phyloP scores from a whole-genome alignment of 23 red algal genomes.

The Gracilaria domingensis region DNA sequence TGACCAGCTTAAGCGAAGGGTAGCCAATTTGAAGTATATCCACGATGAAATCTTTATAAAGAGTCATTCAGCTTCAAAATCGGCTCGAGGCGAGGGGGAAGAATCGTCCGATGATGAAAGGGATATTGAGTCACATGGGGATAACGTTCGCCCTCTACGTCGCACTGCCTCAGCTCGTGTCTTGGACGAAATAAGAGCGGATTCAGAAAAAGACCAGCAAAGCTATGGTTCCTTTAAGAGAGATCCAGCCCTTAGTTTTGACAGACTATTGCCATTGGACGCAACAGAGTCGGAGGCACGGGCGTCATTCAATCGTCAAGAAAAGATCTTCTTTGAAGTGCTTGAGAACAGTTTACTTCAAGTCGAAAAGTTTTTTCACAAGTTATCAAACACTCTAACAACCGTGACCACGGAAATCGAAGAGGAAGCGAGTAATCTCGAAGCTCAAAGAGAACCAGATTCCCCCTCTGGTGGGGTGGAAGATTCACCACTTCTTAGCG shows the following conservation, averaged over 20 bases:
- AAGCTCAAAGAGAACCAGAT: neutral
- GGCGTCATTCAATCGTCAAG: conserved; percentile 32
- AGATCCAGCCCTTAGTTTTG: neutral
- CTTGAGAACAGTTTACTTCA: conserved; percentile 21
- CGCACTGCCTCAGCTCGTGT: conserved; percentile 28
- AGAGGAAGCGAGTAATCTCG: neutral
- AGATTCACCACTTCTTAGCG: neutral
- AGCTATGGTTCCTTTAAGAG: neutral
- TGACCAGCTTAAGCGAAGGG: conserved; percentile 58
- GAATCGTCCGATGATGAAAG: conserved; percentile 30
- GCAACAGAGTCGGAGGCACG: conserved; percentile 6
- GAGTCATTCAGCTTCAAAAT: neutral
- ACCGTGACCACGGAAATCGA: conserved; percentile 28
- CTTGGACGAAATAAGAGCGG: conserved; percentile 22
- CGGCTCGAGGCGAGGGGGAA: neutral
- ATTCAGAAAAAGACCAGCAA: conserved; percentile 11
- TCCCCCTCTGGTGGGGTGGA: neutral
- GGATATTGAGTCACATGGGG: neutral
- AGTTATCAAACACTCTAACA: conserved; percentile 14
- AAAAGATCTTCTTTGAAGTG: conserved; percentile 36
- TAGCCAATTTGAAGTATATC: conserved; percentile 31
- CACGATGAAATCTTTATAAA: conserved; percentile 43
- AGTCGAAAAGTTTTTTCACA: conserved; percentile 46
- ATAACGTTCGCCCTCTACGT: neutral
- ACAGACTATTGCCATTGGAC: conserved; percentile 9